Evolutionary conservation across 179 eudicot genomes (phyloP).

Genomic region (Beta macrorhiza): DNA sequence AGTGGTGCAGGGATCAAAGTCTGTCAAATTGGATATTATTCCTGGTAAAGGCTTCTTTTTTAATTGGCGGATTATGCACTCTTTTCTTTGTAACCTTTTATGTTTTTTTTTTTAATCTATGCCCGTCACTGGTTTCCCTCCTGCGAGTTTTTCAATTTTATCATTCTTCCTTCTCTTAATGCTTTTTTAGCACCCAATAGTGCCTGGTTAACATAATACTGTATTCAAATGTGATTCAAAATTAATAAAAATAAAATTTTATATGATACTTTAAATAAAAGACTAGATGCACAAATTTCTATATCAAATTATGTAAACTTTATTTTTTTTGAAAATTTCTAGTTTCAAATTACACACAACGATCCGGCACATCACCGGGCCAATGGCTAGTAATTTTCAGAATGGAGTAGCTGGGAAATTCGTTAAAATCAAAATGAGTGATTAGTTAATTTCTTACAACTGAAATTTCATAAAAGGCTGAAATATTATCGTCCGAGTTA

Average conservation of each 20-base stretch:
- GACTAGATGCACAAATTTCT: too few species aligned
- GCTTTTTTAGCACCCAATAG: too few species aligned
- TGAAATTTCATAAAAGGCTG: neutral
- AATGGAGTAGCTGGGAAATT: neutral
- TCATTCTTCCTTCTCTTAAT: neutral
- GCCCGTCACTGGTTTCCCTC: neutral
- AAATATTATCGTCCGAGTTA: neutral
- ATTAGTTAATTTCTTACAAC: neutral
- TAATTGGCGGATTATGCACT: neutral
- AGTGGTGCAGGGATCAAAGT: conserved; percentile 62
- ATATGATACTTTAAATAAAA: too few species aligned
- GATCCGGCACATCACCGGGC: too few species aligned
- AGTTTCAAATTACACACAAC: too few species aligned
- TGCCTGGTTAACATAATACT: too few species aligned
- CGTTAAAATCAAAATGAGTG: neutral
- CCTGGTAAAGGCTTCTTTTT: conserved; percentile 52
- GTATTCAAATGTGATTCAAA: too few species aligned
- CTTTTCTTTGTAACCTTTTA: neutral
- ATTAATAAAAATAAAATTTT: too few species aligned
- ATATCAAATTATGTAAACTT: too few species aligned
- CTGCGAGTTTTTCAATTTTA: neutral
- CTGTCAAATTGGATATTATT: conserved; percentile 71
- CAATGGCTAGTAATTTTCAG: neutral
- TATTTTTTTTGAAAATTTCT: too few species aligned
- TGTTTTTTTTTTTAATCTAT: neutral